phyloP scores from a whole-genome alignment of 805 yeast species.

The Ogataea trehaloabstinens region DNA sequence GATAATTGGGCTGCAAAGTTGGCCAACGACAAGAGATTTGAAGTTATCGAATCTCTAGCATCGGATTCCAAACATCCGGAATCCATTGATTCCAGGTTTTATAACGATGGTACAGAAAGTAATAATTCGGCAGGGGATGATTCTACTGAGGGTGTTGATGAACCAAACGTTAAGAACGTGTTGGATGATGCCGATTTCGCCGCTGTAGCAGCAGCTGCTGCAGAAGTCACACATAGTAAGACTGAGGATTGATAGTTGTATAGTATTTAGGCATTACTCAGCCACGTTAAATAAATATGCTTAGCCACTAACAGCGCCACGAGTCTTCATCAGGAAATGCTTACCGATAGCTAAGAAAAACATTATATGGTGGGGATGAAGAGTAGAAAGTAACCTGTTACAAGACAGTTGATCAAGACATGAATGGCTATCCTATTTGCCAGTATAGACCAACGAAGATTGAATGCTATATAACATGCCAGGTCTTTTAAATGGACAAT shows the following conservation, averaged over 20 bases:
- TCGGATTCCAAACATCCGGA: slow-evolving; percentile 2
- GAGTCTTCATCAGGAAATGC: too few species aligned
- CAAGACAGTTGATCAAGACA: too few species aligned
- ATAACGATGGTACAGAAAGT: slow-evolving; percentile 9
- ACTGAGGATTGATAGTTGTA: too few species aligned
- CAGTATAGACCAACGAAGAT: too few species aligned
- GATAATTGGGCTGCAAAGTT: slow-evolving; percentile 37
- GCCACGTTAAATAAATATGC: too few species aligned
- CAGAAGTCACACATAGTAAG: slow-evolving; percentile 22
- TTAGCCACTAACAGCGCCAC: too few species aligned
- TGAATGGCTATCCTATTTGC: too few species aligned
- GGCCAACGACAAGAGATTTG: slow-evolving; percentile 20
- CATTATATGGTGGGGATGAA: too few species aligned
- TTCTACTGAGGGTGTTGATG: not conserved
- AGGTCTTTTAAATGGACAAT: slow-evolving; percentile 8
- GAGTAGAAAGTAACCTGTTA: too few species aligned
- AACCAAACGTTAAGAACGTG: slow-evolving; percentile 9
- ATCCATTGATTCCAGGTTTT: slow-evolving; percentile 7
- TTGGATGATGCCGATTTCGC: slow-evolving; percentile 28
- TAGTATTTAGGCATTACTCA: too few species aligned
- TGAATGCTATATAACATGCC: slow-evolving; percentile 13
- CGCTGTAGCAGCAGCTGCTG: slow-evolving; percentile 34
- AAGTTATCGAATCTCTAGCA: slow-evolving; percentile 7
- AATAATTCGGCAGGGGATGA: slow-evolving; percentile 1
- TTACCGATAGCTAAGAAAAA: too few species aligned